These are phyloP conservation scores for Gyrodon lividus DNA, from an alignment of 768 basidiomycete genomes.

Conservation along the genomic window DNA sequence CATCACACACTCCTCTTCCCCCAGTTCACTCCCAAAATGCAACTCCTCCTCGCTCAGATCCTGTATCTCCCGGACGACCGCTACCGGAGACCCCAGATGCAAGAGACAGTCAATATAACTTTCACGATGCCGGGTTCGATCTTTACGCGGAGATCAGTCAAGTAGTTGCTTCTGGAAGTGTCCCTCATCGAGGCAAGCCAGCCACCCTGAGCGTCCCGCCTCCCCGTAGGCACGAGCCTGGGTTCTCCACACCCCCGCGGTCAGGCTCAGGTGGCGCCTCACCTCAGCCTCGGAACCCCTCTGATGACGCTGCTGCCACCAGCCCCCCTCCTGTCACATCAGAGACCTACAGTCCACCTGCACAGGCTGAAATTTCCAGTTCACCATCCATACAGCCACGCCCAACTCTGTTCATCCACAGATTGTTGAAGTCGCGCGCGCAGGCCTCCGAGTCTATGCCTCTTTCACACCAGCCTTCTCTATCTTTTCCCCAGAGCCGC, in stretches of 20 bases:
- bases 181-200: background rate
- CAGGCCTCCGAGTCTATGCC: slow-evolving; percentile 10
- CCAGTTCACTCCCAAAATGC: background rate
- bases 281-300: background rate
- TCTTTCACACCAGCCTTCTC: slow-evolving; percentile 2
- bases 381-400: background rate
- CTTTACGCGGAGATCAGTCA: slow-evolving; percentile 4
- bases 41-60: slow-evolving; percentile 2
- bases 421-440: slow-evolving; percentile 22
- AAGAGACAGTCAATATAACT: background rate
- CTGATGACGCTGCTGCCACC: background rate
- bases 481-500: background rate
- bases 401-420: slow-evolving; percentile 15
- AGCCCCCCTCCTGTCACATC: background rate
- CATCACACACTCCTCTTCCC: slow-evolving; percentile 4
- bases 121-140: background rate
- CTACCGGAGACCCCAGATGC: background rate
- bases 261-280: background rate
- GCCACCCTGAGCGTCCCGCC: slow-evolving; percentile 7
- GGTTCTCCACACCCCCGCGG: background rate
- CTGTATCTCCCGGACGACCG: slow-evolving; percentile 1
- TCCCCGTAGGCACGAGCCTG: background rate
- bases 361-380: background rate
- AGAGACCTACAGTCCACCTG: background rate
- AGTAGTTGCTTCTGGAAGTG: background rate